These are phyloP conservation scores for Cenchrus purpureus DNA, from an alignment of 176 grass and related monocot species.

Conservation along the genomic window DNA sequence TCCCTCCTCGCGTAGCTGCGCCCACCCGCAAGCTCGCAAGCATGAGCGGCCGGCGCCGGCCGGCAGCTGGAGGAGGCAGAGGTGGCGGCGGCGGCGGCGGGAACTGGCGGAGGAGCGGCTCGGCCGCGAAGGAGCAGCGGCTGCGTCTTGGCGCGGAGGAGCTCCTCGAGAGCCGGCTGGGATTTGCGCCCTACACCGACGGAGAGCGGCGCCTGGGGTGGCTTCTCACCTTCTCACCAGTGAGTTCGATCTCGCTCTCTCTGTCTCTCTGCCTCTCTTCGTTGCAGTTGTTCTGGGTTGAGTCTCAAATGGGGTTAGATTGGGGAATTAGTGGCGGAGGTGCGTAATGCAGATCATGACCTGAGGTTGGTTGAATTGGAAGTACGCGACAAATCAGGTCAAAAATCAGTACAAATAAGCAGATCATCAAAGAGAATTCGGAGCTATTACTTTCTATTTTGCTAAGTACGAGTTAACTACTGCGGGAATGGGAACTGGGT, in stretches of 20 bases:
- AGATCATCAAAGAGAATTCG: not conserved
- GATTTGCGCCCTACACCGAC: conserved; percentile 76
- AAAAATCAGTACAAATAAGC: conserved; percentile 30
- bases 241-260: conserved; percentile 40
- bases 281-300: conserved; percentile 1
- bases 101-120: conserved; percentile 40
- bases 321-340: conserved; percentile 11
- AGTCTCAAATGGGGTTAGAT: not conserved
- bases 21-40: not conserved
- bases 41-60: conserved; percentile 46
- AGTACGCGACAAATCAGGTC: conserved; percentile 7
- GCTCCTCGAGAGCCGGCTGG: conserved; percentile 81
- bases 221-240: conserved; percentile 87
- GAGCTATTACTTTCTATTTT: not conserved
- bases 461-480: not conserved
- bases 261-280: not conserved
- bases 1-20: not conserved
- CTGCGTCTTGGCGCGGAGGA: conserved; percentile 79
- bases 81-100: conserved; percentile 27
- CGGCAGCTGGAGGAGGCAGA: conserved; percentile 19
- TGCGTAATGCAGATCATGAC: not conserved
- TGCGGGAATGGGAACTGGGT: not conserved
- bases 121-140: conserved; percentile 63
- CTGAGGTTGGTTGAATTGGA: conserved; percentile 10
- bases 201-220: conserved; percentile 82